Conservation (phyloP, 148 eudicot genomes). For the Simmondsia chinensis region DNA sequence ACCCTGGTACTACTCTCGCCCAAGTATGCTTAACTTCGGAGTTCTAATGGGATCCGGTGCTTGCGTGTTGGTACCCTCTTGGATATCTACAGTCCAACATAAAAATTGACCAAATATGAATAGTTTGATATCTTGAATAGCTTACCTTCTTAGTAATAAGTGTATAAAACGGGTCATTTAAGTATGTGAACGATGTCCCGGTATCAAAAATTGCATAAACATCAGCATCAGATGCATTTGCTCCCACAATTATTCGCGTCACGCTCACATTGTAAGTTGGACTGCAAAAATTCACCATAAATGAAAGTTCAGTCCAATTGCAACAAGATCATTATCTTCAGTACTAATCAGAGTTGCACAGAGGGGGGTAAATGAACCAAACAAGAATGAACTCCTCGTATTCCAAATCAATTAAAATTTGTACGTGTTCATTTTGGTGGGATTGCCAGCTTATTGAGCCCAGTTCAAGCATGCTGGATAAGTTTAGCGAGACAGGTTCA, state of each 20-base stretch:
- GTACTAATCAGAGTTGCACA: background rate
- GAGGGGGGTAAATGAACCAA: background rate
- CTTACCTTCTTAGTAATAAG: constrained; percentile 51
- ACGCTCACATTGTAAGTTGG: constrained; percentile 65
- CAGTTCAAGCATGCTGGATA: too few species aligned
- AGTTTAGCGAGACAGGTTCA: too few species aligned
- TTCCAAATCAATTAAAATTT: too few species aligned
- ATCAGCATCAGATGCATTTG: constrained; percentile 28
- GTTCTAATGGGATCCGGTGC: too few species aligned
- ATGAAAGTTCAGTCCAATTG: constrained; percentile 5
- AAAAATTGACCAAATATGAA: background rate
- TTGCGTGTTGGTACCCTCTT: too few species aligned
- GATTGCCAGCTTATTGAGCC: too few species aligned
- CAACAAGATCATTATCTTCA: background rate
- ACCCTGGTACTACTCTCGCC: too few species aligned
- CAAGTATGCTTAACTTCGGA: too few species aligned
- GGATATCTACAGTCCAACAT: background rate
- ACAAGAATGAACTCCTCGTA: too few species aligned
- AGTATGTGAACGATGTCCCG: constrained; percentile 77
- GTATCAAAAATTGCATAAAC: constrained; percentile 72
- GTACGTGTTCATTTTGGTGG: too few species aligned
- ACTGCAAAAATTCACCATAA: constrained; percentile 25
- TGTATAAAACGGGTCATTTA: constrained; percentile 65
- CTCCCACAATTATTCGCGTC: constrained; percentile 46
- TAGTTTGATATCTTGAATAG: background rate